These are phyloP conservation scores for Microbotryomycetes sp. DNA, from an alignment of 1,284 basidiomycete species.

Conservation along the genomic window DNA sequence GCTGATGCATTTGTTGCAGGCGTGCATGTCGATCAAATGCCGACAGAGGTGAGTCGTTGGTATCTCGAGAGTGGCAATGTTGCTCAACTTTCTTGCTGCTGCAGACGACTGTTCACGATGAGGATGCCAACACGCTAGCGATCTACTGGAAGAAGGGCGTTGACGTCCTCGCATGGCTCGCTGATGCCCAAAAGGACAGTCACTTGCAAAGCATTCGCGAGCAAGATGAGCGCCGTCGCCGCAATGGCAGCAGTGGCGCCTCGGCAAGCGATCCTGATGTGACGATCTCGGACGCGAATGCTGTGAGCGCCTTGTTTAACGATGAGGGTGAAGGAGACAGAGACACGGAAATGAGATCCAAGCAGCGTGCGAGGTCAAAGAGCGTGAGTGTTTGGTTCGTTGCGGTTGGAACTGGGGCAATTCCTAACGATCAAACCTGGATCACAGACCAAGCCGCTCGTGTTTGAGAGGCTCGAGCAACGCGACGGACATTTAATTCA, in stretches of 20 bases:
- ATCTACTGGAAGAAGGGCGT: conserved; percentile 56
- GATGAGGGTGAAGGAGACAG: conserved; percentile 62
- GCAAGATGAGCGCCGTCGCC: conserved; percentile 73
- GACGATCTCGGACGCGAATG: conserved; percentile 70
- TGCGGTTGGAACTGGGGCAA: neutral
- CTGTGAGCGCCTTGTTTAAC: conserved; percentile 80
- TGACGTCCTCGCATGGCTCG: conserved; percentile 89
- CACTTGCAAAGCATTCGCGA: conserved; percentile 35
- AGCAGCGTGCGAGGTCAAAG: conserved; percentile 68
- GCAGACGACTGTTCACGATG: conserved; percentile 88
- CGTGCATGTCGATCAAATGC: conserved; percentile 94
- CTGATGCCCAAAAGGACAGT: conserved; percentile 71
- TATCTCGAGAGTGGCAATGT: too few relatives aligned
- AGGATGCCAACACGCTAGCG: conserved; percentile 77
- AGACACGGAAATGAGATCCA: conserved; percentile 51
- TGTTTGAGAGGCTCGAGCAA: conserved; percentile 70
- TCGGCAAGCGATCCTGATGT: conserved; percentile 57
- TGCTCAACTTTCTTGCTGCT: neutral
- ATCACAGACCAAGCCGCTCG: conserved; percentile 55
- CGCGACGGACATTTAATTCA: conserved; percentile 82
- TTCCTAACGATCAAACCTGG: neutral
- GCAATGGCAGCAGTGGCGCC: conserved; percentile 52
- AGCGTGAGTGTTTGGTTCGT: conserved; percentile 11
- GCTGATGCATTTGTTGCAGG: neutral
- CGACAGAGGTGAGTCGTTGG: conserved; percentile 64